Percentiles rank a stretch among this genome's conserved stretches.
phyloP scores from a whole-genome alignment of 192 early-diverging fungal species.

The Entomortierella beljakovae region DNA sequence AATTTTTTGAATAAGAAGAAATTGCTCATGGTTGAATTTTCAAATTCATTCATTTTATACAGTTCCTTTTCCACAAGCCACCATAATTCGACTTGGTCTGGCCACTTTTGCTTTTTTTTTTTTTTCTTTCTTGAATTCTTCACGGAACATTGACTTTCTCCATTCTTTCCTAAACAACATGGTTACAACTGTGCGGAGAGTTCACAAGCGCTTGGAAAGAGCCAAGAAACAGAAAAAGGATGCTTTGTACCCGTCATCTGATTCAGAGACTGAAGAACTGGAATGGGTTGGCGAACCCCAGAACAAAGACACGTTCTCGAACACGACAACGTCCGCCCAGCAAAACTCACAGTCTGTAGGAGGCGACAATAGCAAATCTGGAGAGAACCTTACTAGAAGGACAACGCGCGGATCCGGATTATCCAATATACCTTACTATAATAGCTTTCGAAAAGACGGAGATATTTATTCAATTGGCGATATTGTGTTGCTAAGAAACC shows the following conservation, averaged over 20 bases:
- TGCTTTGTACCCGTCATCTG: conserved; percentile 12
- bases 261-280: conserved; percentile 21
- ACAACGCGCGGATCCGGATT: conserved; percentile 67
- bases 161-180: conserved; percentile 5
- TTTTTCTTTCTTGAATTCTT: neutral
- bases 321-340: neutral
- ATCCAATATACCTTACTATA: conserved; percentile 65
- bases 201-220: conserved; percentile 28
- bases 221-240: conserved; percentile 15
- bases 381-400: conserved; percentile 44
- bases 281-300: conserved; percentile 48
- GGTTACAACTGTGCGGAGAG: conserved; percentile 21
- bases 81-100: too few species aligned
- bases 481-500: conserved; percentile 45
- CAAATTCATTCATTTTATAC: too few species aligned
- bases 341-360: neutral
- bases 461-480: conserved; percentile 52
- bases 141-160: too few species aligned
- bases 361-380: neutral
- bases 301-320: conserved; percentile 34
- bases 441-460: conserved; percentile 56
- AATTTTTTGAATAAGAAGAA: neutral
- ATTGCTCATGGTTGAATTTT: too few species aligned
- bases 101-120: too few species aligned
- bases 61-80: too few species aligned